A percentile compares a stretch with the other conserved stretches of the same genome.
phyloP scores from a whole-genome alignment of 1,284 basidiomycete genomes.

The Sphaerobolus stellatus region DNA sequence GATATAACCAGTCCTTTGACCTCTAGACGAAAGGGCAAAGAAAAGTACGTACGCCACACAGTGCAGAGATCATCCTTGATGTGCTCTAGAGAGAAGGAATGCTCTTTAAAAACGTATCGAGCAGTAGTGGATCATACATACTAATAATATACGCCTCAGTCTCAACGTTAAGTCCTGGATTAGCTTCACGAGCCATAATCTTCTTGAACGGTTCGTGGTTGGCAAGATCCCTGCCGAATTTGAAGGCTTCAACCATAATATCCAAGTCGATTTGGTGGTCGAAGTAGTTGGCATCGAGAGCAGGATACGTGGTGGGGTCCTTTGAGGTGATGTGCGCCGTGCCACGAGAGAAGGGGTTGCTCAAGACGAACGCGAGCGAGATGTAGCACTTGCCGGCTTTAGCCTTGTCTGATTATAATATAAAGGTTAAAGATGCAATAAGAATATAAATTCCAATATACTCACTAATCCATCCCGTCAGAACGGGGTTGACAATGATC shows the following conservation, averaged over 20 bases:
- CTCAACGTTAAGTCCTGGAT: conserved; percentile 36
- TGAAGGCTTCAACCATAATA: conserved; percentile 49
- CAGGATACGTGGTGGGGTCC: conserved; percentile 41
- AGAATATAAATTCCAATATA: not conserved
- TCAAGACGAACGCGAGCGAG: not conserved
- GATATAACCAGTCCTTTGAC: not conserved
- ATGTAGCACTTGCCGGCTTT: not conserved
- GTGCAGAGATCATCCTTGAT: conserved; percentile 28
- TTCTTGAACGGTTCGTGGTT: conserved; percentile 45
- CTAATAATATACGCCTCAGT: conserved; percentile 28
- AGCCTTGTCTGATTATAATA: not conserved
- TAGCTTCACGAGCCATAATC: conserved; percentile 33
- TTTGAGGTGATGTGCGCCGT: conserved; percentile 36
- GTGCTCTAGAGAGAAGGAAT: conserved; percentile 22
- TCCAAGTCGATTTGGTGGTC: conserved; percentile 46
- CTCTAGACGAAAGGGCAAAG: not conserved
- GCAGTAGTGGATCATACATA: conserved; percentile 1
- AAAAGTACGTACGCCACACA: conserved; percentile 30
- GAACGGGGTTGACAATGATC: conserved; percentile 15
- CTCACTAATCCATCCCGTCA: not conserved
- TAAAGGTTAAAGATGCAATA: not conserved
- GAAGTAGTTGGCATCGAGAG: conserved; percentile 50
- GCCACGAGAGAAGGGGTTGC: not conserved
- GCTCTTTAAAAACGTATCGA: not conserved
- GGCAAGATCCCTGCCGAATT: conserved; percentile 45